These are phyloP conservation scores for Podospora anserina DNA, from an alignment of 495 filamentous ascomycete species.

Conservation along the genomic window DNA sequence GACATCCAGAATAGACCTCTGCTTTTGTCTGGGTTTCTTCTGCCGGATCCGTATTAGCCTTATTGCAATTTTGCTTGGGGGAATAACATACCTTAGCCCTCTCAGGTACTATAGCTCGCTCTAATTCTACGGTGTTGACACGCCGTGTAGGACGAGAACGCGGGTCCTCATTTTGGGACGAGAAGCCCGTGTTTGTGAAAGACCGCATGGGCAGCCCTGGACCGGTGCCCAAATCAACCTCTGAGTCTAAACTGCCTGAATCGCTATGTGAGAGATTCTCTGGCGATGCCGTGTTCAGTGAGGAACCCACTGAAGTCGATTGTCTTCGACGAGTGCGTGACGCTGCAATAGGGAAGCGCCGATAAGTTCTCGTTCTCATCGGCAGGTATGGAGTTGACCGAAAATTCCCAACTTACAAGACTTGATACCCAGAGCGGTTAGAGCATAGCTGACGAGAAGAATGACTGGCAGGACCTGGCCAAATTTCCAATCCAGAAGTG, in stretches of 20 bases:
- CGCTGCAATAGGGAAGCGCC: background rate
- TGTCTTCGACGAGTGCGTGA: background rate
- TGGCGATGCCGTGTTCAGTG: background rate
- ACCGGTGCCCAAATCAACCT: background rate
- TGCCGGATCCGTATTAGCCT: background rate
- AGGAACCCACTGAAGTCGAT: background rate
- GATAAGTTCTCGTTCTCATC: background rate
- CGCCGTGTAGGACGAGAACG: background rate
- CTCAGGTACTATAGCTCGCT: background rate
- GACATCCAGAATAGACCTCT: background rate
- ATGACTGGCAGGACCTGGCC: background rate
- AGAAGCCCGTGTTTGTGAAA: background rate
- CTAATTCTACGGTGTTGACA: background rate
- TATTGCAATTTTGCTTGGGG: background rate
- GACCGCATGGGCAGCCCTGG: background rate
- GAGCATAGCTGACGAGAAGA: background rate
- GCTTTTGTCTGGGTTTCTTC: background rate
- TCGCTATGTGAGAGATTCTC: background rate
- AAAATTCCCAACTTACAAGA: background rate
- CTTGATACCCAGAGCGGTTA: background rate
- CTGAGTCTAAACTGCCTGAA: background rate
- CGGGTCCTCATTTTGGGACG: background rate
- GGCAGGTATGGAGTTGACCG: background rate
- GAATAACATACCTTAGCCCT: background rate
- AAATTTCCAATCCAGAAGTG: background rate